Evolutionary conservation across 495 filamentous ascomycete species (phyloP).

Genomic region (Daldinia decipiens): DNA sequence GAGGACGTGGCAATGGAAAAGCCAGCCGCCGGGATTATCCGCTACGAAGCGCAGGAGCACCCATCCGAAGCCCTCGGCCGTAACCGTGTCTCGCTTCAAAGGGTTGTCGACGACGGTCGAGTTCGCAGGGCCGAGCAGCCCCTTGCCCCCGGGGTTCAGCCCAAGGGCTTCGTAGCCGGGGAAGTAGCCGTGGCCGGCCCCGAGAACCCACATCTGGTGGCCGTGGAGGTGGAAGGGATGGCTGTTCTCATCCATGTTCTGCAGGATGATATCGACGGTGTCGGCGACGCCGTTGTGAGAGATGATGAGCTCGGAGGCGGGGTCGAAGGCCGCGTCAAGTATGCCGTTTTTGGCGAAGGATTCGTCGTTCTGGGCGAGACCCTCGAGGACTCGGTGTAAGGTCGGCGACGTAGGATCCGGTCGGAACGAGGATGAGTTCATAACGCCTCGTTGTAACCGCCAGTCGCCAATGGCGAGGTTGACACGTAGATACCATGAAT

Average conservation of each 20-base stretch:
- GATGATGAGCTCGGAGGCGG: conserved; percentile 58
- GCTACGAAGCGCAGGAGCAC: conserved; percentile 55
- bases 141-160: conserved; percentile 39
- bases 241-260: conserved; percentile 70
- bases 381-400: conserved; percentile 56
- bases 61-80: conserved; percentile 55
- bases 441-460: conserved; percentile 63
- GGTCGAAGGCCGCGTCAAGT: conserved; percentile 62
- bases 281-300: conserved; percentile 53
- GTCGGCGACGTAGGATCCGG: conserved; percentile 56
- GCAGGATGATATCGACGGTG: conserved; percentile 70
- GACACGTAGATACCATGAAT: conserved; percentile 59
- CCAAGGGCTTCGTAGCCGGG: conserved; percentile 51
- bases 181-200: conserved; percentile 63
- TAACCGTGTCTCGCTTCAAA: conserved; percentile 54
- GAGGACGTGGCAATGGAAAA: conserved; percentile 64
- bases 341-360: conserved; percentile 60
- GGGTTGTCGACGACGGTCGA: conserved; percentile 37
- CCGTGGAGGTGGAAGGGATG: conserved; percentile 77
- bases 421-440: conserved; percentile 65
- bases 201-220: conserved; percentile 67
- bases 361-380: conserved; percentile 59
- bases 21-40: conserved; percentile 64
- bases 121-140: conserved; percentile 34
- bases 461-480: conserved; percentile 67